Evolutionary conservation across 23 red algal genomes (phyloP).

Genomic region (Gracilaria vermiculophylla): DNA sequence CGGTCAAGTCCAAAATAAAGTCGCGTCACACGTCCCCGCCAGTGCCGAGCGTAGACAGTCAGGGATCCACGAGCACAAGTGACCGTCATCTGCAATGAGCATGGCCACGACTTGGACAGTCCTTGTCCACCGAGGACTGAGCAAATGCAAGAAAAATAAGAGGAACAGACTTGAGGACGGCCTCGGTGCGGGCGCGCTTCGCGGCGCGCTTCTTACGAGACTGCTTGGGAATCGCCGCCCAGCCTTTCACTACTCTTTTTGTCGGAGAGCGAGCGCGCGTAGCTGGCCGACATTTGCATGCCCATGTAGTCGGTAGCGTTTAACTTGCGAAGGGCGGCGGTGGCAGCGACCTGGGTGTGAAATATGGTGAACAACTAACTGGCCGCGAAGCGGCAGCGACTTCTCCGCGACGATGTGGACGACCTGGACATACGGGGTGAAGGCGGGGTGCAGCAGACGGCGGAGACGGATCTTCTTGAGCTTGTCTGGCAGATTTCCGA

Average conservation of each 20-base stretch:
- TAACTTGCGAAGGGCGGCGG: slow-evolving; percentile 54
- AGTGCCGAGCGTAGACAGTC: no score
- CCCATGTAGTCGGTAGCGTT: slow-evolving; percentile 56
- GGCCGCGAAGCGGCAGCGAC: slow-evolving; percentile 63
- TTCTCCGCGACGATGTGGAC: slow-evolving; percentile 60
- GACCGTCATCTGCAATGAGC: no score
- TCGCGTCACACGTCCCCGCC: no score
- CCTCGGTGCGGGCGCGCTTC: background rate
- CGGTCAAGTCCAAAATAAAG: no score
- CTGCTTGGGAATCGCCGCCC: slow-evolving; percentile 38
- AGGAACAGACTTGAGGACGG: no score
- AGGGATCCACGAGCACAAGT: no score
- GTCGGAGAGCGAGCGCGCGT: slow-evolving; percentile 52
- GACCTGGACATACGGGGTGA: slow-evolving; percentile 64
- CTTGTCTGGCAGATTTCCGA: slow-evolving; percentile 79
- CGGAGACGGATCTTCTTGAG: slow-evolving; percentile 64
- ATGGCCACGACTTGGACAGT: no score
- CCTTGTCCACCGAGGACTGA: no score
- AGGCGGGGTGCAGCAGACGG: slow-evolving; percentile 65
- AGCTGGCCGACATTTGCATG: slow-evolving; percentile 53
- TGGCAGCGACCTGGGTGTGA: slow-evolving; percentile 63
- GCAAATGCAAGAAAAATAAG: no score
- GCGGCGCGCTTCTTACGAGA: slow-evolving; percentile 12
- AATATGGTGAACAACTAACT: slow-evolving; percentile 85
- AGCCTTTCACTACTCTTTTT: slow-evolving; percentile 26